Conservation (phyloP, 2,329 filamentous ascomycete species). For the Aschersonia sp. region DNA sequence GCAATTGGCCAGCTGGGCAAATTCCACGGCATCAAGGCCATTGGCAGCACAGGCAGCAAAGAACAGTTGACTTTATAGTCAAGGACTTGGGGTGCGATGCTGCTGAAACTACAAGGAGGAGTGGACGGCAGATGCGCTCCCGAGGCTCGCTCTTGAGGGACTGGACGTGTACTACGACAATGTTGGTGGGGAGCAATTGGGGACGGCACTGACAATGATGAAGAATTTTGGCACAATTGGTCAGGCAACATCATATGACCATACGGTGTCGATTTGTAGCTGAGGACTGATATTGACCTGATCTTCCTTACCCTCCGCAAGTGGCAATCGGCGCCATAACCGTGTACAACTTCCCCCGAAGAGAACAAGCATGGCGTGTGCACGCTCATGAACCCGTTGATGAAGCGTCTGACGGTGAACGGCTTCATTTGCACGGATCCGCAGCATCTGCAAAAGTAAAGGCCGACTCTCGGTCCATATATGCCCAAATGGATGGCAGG, state of each 20-base stretch:
- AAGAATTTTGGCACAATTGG: constrained; percentile 1
- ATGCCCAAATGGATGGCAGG: not conserved
- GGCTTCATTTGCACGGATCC: not conserved
- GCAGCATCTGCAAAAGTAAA: not conserved
- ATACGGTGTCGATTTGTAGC: not conserved
- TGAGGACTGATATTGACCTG: not conserved
- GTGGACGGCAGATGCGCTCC: constrained; percentile 48
- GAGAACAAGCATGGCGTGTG: not conserved
- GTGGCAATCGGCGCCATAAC: not conserved
- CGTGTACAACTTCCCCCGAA: not conserved
- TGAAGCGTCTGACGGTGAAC: not conserved
- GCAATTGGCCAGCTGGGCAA: constrained; percentile 71
- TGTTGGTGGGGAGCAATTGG: constrained; percentile 24
- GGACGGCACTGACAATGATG: constrained; percentile 1
- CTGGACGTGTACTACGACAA: constrained; percentile 49
- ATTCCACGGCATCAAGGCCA: constrained; percentile 58
- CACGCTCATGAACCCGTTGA: not conserved
- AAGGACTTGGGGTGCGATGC: constrained; percentile 29
- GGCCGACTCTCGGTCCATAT: not conserved
- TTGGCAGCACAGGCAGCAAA: constrained; percentile 61
- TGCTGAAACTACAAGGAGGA: constrained; percentile 80
- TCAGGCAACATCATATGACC: not conserved
- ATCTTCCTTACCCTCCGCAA: not conserved
- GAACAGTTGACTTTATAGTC: constrained; percentile 52
- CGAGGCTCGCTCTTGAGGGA: constrained; percentile 54